phyloP scores from a whole-genome alignment of 225 moss, liverwort and hornwort species.

The Physcomitrium patens region DNA sequence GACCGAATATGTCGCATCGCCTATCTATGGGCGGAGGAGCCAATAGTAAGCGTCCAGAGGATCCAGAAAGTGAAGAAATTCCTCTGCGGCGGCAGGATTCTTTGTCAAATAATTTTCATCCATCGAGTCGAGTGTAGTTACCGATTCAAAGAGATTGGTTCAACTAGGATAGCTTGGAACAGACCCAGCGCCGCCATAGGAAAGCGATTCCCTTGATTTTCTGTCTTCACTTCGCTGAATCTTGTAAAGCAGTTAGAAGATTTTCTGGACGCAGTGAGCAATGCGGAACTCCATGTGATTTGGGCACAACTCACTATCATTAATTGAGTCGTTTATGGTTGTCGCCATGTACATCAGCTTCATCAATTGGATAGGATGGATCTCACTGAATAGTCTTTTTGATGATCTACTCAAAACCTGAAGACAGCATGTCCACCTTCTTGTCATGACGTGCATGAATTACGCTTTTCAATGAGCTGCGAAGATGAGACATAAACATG shows the following conservation, averaged over 20 bases:
- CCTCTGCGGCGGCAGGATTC: constrained; percentile 79
- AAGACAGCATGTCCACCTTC: background rate
- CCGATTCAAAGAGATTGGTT: constrained; percentile 29
- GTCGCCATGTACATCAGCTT: too few species aligned
- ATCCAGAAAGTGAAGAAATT: constrained; percentile 76
- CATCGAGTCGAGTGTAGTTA: constrained; percentile 13
- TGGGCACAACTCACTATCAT: constrained; percentile 20
- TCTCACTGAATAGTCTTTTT: background rate
- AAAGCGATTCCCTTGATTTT: constrained; percentile 18
- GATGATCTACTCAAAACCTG: background rate
- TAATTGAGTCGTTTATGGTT: too few species aligned
- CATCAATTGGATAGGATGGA: too few species aligned
- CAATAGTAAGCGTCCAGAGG: constrained; percentile 70
- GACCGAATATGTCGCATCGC: constrained; percentile 63
- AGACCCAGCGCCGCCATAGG: constrained; percentile 29
- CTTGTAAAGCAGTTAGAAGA: constrained; percentile 26
- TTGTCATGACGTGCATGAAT: background rate
- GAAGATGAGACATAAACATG: background rate
- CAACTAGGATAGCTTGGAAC: constrained; percentile 37
- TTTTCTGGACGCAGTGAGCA: constrained; percentile 7
- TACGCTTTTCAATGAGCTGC: too few species aligned
- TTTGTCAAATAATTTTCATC: constrained; percentile 18
- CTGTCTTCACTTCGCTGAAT: background rate
- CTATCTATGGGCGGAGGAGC: constrained; percentile 67
- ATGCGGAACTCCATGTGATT: constrained; percentile 16